Evolutionary conservation across 345 rosid species (phyloP).

Genomic region (Lepidium aucheri): DNA sequence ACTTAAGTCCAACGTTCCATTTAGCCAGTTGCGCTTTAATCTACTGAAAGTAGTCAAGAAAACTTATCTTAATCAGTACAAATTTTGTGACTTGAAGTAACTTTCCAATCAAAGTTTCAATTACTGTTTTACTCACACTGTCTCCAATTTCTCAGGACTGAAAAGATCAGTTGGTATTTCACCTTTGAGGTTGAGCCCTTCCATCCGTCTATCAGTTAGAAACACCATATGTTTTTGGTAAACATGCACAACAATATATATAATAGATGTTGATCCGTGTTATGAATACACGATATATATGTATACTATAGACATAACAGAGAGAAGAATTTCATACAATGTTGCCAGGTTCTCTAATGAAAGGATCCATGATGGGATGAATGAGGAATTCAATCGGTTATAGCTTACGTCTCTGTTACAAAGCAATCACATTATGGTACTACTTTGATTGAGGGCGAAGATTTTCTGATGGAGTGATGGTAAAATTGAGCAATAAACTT

Average conservation of each 20-base stretch:
- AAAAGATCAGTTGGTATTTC: not conserved
- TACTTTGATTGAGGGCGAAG: not conserved
- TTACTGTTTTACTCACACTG: not conserved
- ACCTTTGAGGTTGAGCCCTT: not conserved
- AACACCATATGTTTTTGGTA: not conserved
- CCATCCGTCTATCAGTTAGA: not conserved
- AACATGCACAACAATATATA: not conserved
- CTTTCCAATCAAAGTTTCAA: not conserved
- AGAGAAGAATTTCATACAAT: slow-evolving; percentile 41
- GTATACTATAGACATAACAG: not conserved
- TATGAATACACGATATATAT: too few relatives aligned
- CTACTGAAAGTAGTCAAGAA: not conserved
- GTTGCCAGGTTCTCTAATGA: slow-evolving; percentile 42
- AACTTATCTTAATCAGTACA: not conserved
- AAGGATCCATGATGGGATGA: slow-evolving; percentile 53
- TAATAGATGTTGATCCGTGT: not conserved
- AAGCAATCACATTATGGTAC: not conserved
- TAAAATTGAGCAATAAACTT: not conserved
- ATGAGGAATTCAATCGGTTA: slow-evolving; percentile 41
- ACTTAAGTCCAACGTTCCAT: not conserved
- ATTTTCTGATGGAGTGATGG: not conserved
- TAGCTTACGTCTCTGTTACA: slow-evolving; percentile 76
- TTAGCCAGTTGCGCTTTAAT: not conserved
- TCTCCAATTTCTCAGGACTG: not conserved
- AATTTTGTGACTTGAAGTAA: not conserved